Percentiles rank a stretch among this genome's conserved stretches.
Evolutionary conservation across 176 grass and related monocot species (phyloP).

Genomic region (Triticum turgidum): DNA sequence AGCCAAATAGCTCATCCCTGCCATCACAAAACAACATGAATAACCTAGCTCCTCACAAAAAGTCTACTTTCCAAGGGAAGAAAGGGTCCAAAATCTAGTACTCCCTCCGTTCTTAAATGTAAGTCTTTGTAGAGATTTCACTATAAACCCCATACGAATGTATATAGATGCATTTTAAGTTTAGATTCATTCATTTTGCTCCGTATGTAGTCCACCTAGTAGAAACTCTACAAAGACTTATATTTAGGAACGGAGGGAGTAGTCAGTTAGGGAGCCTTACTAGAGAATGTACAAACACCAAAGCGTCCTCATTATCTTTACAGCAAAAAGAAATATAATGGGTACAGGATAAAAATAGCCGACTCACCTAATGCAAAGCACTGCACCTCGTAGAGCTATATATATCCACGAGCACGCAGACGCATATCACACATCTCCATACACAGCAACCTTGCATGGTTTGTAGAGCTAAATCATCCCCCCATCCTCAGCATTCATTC

Average conservation of each 20-base stretch:
- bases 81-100: neutral
- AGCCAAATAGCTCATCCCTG: neutral
- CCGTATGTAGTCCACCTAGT: too few species aligned
- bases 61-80: neutral
- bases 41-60: neutral
- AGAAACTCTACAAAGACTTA: too few species aligned
- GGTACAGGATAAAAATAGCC: neutral
- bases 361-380: neutral
- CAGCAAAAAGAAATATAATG: neutral
- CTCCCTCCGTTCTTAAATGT: too few species aligned
- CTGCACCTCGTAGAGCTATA: neutral
- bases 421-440: neutral
- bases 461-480: neutral
- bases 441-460: neutral
- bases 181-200: too few species aligned
- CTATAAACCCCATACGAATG: too few species aligned
- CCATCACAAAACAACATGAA: neutral
- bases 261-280: neutral
- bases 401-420: neutral
- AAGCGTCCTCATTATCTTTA: neutral
- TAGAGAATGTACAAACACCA: neutral
- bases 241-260: too few species aligned
- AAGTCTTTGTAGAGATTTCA: too few species aligned
- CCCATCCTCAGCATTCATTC: neutral
- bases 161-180: too few species aligned